A percentile compares a stretch with the other conserved stretches of the same genome.
These are phyloP conservation scores for Flagelloscypha sp. DNA, from an alignment of 768 basidiomycete genomes.

Conservation along the genomic window DNA sequence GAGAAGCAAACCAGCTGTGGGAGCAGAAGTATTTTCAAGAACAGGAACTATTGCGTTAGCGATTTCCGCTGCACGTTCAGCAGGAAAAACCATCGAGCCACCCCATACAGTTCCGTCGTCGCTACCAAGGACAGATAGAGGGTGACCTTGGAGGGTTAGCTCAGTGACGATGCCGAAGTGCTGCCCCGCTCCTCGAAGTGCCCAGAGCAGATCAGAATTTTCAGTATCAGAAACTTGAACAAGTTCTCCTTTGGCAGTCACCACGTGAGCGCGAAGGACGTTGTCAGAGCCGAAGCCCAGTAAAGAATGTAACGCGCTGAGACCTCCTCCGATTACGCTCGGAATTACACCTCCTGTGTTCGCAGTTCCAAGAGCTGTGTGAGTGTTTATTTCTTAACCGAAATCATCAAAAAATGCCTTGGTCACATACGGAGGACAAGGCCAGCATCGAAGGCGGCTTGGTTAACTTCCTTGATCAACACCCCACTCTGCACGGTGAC, in stretches of 20 bases:
- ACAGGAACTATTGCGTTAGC: neutral
- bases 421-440: neutral
- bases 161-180: slow-evolving; percentile 28
- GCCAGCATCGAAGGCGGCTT: neutral
- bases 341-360: slow-evolving; percentile 2
- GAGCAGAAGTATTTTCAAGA: neutral
- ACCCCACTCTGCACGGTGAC: slow-evolving; percentile 2
- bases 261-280: slow-evolving; percentile 9
- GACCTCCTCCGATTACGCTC: slow-evolving; percentile 1
- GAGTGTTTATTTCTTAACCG: neutral
- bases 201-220: slow-evolving; percentile 28
- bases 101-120: neutral
- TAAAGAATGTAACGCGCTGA: neutral
- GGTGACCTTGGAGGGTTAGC: slow-evolving; percentile 37
- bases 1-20: neutral
- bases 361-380: neutral
- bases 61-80: neutral
- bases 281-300: neutral
- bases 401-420: too few relatives aligned
- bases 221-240: slow-evolving; percentile 6
- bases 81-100: neutral
- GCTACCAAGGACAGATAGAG: slow-evolving; percentile 11
- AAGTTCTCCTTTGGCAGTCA: neutral
- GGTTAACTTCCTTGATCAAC: slow-evolving; percentile 1
- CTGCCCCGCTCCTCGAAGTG: slow-evolving; percentile 22